phyloP scores from a whole-genome alignment of 2,329 filamentous ascomycete species.

The Scedosporium dehoogii region DNA sequence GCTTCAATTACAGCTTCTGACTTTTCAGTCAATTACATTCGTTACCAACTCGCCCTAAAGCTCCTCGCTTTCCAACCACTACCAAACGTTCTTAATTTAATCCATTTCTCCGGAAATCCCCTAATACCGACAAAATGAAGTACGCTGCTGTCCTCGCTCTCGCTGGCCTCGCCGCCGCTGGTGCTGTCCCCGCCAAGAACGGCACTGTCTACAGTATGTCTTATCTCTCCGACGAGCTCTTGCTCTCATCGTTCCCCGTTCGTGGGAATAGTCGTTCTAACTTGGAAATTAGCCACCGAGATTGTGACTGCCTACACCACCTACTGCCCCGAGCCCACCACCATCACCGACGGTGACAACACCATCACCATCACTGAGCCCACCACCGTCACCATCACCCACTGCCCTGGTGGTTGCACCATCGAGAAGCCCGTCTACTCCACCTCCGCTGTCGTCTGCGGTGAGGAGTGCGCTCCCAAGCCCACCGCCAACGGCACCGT shows the following conservation, averaged over 20 bases:
- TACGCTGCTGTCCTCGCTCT: conserved; percentile 19
- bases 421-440: conserved; percentile 48
- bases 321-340: conserved; percentile 60
- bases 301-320: conserved; percentile 57
- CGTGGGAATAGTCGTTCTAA: not conserved
- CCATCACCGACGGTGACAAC: conserved; percentile 50
- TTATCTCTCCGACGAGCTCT: not conserved
- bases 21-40: conserved; percentile 51
- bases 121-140: conserved; percentile 53
- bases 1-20: conserved; percentile 33
- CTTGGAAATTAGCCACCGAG: conserved; percentile 46
- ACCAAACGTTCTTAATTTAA: conserved; percentile 19
- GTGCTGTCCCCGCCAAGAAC: conserved; percentile 26
- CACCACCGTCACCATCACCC: conserved; percentile 60
- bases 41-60: conserved; percentile 25
- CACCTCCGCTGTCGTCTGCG: conserved; percentile 42
- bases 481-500: conserved; percentile 5
- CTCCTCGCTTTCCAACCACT: conserved; percentile 18
- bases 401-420: conserved; percentile 56
- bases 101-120: conserved; percentile 28
- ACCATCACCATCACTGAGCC: conserved; percentile 62
- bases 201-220: conserved; percentile 4
- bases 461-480: conserved; percentile 26
- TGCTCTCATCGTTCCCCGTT: too few relatives aligned
- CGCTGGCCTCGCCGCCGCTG: conserved; percentile 42